Evolutionary conservation across 805 yeast genomes (phyloP).

Genomic region (Candida maltosa): DNA sequence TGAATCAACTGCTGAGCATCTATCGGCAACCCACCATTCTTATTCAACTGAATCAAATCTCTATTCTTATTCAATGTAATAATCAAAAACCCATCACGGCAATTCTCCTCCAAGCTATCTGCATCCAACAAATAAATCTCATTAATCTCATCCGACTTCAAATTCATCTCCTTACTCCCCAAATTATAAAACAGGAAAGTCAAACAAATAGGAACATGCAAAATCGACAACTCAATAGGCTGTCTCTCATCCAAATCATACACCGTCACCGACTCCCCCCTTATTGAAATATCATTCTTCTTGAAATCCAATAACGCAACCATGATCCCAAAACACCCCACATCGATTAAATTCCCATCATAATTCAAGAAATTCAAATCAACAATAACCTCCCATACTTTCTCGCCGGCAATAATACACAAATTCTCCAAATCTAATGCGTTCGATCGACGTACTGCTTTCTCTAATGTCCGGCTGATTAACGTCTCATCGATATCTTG

Average conservation of each 20-base stretch:
- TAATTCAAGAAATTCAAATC: conserved; percentile 85
- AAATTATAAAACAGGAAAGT: conserved; percentile 86
- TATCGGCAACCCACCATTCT: conserved; percentile 86
- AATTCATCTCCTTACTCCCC: conserved; percentile 57
- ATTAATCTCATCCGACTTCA: conserved; percentile 59
- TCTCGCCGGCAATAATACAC: conserved; percentile 86
- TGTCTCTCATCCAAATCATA: conserved; percentile 76
- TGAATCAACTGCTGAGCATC: conserved; percentile 67
- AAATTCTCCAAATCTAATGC: conserved; percentile 88
- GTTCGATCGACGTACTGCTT: conserved; percentile 84
- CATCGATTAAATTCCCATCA: conserved; percentile 92
- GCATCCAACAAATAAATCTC: conserved; percentile 76
- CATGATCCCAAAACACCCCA: conserved; percentile 86
- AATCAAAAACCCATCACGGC: conserved; percentile 77
- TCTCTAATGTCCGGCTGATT: conserved; percentile 80
- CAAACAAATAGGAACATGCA: conserved; percentile 88
- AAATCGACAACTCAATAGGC: conserved; percentile 78
- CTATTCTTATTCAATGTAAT: conserved; percentile 86
- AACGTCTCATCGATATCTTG: conserved; percentile 84
- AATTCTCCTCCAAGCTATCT: conserved; percentile 67
- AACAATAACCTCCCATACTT: conserved; percentile 89
- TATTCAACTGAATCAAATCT: conserved; percentile 85
- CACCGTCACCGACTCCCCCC: conserved; percentile 55
- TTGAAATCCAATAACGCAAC: conserved; percentile 79
- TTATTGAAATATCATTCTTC: conserved; percentile 71